Conservation (phyloP, 495 filamentous ascomycete species). For the Zalerion maritima region DNA sequence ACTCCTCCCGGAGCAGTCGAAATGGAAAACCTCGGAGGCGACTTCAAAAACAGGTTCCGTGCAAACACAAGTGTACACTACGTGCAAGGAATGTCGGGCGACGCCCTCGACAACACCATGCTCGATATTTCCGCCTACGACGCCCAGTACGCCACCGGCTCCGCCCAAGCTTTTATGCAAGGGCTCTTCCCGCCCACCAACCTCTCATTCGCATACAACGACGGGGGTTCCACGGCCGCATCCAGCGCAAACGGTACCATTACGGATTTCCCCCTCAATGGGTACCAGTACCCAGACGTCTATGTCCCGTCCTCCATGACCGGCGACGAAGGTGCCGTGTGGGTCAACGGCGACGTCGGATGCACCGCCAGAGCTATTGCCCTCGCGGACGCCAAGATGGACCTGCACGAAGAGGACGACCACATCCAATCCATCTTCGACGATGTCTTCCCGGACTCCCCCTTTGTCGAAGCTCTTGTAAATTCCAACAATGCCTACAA, state of each 20-base stretch:
- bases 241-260: conserved; percentile 15
- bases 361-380: too few species aligned
- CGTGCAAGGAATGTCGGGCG: conserved; percentile 18
- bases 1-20: conserved; percentile 29
- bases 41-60: conserved; percentile 24
- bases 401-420: too few species aligned
- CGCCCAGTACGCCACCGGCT: conserved; percentile 16
- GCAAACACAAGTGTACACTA: conserved; percentile 8
- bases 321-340: too few species aligned
- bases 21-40: conserved; percentile 19
- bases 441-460: conserved; percentile 17
- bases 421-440: too few species aligned
- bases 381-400: too few species aligned
- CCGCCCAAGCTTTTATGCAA: conserved; percentile 26
- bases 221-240: conserved; percentile 18
- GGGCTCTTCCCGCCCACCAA: conserved; percentile 27
- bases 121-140: conserved; percentile 19
- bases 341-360: too few species aligned
- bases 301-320: conserved; percentile 10
- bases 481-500: conserved; percentile 26
- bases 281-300: conserved; percentile 29
- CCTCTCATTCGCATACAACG: conserved; percentile 10
- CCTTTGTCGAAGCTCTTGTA: conserved; percentile 8
- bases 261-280: conserved; percentile 21
- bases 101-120: conserved; percentile 24